Base-by-base conservation (phyloP, 495 filamentous ascomycete species). In the Penicillium subrubescens region DNA sequence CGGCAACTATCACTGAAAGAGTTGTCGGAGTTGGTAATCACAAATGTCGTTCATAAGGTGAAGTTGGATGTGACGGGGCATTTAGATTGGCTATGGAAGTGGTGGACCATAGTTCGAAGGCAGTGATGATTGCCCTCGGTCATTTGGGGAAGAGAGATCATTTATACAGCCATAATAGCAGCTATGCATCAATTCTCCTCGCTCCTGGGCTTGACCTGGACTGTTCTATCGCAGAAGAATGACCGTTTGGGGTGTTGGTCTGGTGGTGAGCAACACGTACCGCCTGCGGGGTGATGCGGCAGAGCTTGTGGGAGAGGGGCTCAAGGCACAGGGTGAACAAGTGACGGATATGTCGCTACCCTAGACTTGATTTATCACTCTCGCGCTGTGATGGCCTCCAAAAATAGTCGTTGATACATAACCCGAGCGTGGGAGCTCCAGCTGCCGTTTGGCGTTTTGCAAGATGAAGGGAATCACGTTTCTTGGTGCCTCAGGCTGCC, bases 201-300 rank as follows among this genome's bases (percentile, higher is more conserved):
- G 10, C 48, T 52, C 25, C 27, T 51, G 41, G 50, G 15, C 41
- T 41, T 17, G 34, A 14, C 39, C 33, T 51, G 31, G 6, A 53
- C 15, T 41, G 33, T 3, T 15, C 7, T 15, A 23, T 17, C 11
- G 29, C 31, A 21, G 57, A 46, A 21, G 57, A 33, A 19, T 56
- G 10, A 37, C 10, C 44, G 5, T 23, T 4, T 5, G 7, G 19
- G n/a, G 43, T 46, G 48, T 46, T 52, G 60, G 55, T 67, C 55
- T 46, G 44, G n/a, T 51, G 10, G 17, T 41, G 55, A 44, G 57
- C 51, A 57, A 39, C 35, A 41, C 29, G 62, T 43, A 56, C 52
- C 57, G 44, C 61, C 61, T 59, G 66, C 59, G 61, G 66, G 66
- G 66, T 63, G 65, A 55, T 57, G 39, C 55, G 5, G 56, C 25